Conservation (phyloP, 176 grass and related monocot genomes). For the Puccinellia tenuiflora region DNA sequence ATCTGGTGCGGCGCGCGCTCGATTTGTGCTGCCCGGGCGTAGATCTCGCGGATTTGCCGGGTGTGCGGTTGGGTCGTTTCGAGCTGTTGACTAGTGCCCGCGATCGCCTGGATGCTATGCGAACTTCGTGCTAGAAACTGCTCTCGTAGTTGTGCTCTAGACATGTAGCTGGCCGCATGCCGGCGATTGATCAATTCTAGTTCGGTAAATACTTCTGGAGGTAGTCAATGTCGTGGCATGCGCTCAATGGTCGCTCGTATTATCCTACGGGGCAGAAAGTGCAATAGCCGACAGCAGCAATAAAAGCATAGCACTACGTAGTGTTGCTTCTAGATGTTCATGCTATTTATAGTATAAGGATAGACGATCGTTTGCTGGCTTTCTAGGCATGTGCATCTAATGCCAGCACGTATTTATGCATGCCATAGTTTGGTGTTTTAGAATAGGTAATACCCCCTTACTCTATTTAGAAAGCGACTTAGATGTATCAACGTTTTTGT, state of each 20-base stretch:
- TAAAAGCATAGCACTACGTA: not conserved
- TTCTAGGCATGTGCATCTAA: not conserved
- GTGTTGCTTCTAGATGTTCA: not conserved
- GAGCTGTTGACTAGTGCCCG: not conserved
- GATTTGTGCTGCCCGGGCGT: not conserved
- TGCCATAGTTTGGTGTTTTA: not conserved
- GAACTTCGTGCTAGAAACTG: not conserved
- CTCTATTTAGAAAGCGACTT: not conserved
- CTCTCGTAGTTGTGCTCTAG: not conserved
- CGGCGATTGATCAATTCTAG: not conserved
- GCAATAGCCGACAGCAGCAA: not conserved
- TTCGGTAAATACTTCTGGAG: not conserved
- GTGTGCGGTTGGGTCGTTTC: not conserved
- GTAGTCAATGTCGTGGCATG: not conserved
- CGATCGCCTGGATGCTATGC: not conserved
- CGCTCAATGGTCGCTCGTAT: not conserved
- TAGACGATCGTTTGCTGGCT: not conserved
- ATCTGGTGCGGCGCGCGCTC: not conserved
- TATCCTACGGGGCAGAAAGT: not conserved
- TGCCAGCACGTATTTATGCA: not conserved
- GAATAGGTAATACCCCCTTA: not conserved
- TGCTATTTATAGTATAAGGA: slow-evolving; percentile 31
- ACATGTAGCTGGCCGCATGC: too few relatives aligned
- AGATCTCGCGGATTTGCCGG: slow-evolving; percentile 26
- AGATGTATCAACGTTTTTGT: not conserved